These are phyloP conservation scores for Nakazawaea wickerhamii DNA, from an alignment of 805 yeast species.

Conservation along the genomic window DNA sequence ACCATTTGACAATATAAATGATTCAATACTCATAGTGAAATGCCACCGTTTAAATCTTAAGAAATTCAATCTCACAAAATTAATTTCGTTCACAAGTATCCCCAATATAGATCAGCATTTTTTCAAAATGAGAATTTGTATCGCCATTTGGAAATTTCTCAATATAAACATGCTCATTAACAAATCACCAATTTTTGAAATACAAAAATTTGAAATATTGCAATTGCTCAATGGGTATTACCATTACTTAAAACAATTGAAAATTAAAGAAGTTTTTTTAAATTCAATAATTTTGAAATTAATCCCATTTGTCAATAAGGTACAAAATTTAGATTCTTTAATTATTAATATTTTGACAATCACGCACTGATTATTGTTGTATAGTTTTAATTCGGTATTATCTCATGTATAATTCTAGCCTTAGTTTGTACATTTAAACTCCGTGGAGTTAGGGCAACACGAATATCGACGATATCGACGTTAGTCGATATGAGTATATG, in stretches of 20 bases:
- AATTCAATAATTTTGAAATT: slow-evolving; percentile 2
- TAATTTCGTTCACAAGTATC: not conserved
- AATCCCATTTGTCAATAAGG: not conserved
- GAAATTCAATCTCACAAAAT: slow-evolving; percentile 3
- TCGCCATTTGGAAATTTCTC: slow-evolving; percentile 1
- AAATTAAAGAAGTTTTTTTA: not conserved
- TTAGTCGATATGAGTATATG: too few relatives aligned
- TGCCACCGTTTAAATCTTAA: not conserved
- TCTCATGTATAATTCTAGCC: too few relatives aligned
- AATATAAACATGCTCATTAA: not conserved
- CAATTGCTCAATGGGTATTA: slow-evolving; percentile 1
- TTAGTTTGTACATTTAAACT: too few relatives aligned
- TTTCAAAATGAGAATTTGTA: slow-evolving; percentile 3
- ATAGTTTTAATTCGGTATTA: too few relatives aligned
- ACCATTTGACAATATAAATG: slow-evolving; percentile 5
- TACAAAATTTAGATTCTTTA: not conserved
- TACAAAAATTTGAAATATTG: slow-evolving; percentile 1
- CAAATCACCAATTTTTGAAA: not conserved
- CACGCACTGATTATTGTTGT: not conserved
- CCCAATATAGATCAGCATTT: not conserved
- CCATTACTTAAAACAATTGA: not conserved
- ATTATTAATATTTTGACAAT: slow-evolving; percentile 3
- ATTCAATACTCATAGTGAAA: not conserved
- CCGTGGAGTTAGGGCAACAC: too few relatives aligned
- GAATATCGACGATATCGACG: too few relatives aligned